These are phyloP conservation scores for Cercophora samala DNA, from an alignment of 495 filamentous ascomycete genomes.

Conservation along the genomic window DNA sequence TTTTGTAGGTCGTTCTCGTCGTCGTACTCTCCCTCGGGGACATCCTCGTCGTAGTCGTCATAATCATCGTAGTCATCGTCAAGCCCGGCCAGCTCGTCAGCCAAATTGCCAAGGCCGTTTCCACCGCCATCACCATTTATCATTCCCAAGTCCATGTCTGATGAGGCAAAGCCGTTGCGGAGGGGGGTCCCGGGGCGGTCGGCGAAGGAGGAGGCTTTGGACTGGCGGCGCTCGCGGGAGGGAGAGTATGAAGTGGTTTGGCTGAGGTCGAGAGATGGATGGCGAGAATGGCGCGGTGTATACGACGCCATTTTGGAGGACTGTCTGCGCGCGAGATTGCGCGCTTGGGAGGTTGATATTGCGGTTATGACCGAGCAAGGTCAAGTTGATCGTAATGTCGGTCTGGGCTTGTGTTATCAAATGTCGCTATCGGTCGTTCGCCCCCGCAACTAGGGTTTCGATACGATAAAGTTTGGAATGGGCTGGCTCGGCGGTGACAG, in stretches of 20 bases:
- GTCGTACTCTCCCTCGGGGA: conserved; percentile 42
- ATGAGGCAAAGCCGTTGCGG: conserved; percentile 49
- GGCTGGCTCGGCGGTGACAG: not conserved
- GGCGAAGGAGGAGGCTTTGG: conserved; percentile 56
- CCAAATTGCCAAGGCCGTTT: conserved; percentile 75
- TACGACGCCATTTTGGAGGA: conserved; percentile 42
- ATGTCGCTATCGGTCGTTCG: not conserved
- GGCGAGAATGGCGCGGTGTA: conserved; percentile 63
- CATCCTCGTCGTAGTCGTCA: conserved; percentile 58
- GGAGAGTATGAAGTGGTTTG: conserved; percentile 44
- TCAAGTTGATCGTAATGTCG: not conserved
- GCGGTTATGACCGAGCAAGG: not conserved
- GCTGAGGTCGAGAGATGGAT: conserved; percentile 61
- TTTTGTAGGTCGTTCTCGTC: conserved; percentile 38
- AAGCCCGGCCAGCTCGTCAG: conserved; percentile 70
- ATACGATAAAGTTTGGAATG: not conserved
- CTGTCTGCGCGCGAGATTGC: not conserved
- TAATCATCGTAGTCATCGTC: conserved; percentile 56
- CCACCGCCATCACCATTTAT: conserved; percentile 36
- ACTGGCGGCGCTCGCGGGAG: conserved; percentile 44
- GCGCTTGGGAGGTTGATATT: not conserved
- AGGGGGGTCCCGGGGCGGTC: conserved; percentile 58
- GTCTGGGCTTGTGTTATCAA: not conserved
- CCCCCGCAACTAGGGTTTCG: not conserved
- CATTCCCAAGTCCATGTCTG: conserved; percentile 49